Evolutionary conservation across 257 asterid genomes (phyloP), one percentile per base, ranked within the genome.

Genomic region (Catharanthus roseus): DNA sequence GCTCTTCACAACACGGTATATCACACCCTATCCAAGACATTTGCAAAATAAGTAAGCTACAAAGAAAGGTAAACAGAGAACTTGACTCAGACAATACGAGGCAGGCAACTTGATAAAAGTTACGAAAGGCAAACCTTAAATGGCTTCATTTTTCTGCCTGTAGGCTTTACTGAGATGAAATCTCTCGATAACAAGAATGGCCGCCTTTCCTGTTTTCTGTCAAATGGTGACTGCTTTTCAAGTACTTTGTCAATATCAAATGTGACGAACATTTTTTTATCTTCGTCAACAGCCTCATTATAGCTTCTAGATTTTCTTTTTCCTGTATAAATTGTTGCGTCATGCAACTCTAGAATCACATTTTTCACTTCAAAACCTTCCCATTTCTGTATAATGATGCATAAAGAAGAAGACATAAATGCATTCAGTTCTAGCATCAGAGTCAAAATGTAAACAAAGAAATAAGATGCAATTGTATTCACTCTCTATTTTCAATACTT

Each of bases 101-200:
- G 13, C 15, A 31, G 23, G 66, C 45, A 12, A 57, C 64, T 16
- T 31, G 11, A 18, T 7, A 7, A 62, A 38, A 8, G 7, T 34
- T 62, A 23, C 45, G 12, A 31, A 60, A 61, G 31, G 50, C 74
- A 34, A n/a, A 77, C 81, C 81, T 73, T 47, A 68, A 77, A 73
- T 69, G 74, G 28, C 72, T 51, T 44, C n/a, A n/a, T 41, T 33
- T 19, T 68, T 49, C 11, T 26, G 23, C 56, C 31, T 67, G 70
- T 50, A 28, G 75, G 81, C 56, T 65, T 29, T 18, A 77, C 36
- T 11, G 53, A 68, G 26, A 73, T 71, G 61, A 55, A 73, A 61
- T 77, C 81, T 67, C 75, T 68, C 1, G 81, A 73, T 69, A 77
- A 68, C 49, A 77, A 39, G 71, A 73, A 73, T 15, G 78, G 78